A percentile compares a stretch with the other conserved stretches of the same genome.
Evolutionary conservation across 2,329 filamentous ascomycete genomes (phyloP).

Genomic region (Fusarium burgessii): DNA sequence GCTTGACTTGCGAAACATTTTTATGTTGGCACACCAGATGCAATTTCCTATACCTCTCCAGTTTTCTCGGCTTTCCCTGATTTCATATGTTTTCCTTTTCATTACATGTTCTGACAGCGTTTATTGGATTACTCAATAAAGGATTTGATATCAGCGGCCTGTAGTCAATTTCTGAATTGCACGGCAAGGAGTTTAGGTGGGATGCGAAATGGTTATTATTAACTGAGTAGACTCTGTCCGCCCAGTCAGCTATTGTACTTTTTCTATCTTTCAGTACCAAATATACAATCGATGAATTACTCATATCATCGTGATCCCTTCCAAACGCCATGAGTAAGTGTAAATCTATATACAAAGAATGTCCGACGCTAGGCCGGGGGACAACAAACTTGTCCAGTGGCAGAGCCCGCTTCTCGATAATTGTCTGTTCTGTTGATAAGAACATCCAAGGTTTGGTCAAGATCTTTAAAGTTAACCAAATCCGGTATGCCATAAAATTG

Average conservation of each 20-base stretch:
- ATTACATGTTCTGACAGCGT: conserved; percentile 3
- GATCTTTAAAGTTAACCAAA: background rate
- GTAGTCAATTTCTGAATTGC: conserved; percentile 22
- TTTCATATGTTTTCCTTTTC: conserved; percentile 16
- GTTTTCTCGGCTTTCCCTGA: background rate
- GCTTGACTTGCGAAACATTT: conserved; percentile 6
- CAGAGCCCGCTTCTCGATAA: background rate
- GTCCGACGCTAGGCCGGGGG: background rate
- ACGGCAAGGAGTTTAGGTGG: conserved; percentile 38
- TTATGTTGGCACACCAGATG: conserved; percentile 38
- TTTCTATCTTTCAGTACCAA: conserved; percentile 22
- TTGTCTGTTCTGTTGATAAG: background rate
- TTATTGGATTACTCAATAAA: conserved; percentile 13
- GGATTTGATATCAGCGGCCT: conserved; percentile 14
- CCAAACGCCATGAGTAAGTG: conserved; percentile 35
- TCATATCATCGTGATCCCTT: conserved; percentile 20
- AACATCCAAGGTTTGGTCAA: background rate
- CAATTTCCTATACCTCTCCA: conserved; percentile 23
- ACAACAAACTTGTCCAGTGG: background rate
- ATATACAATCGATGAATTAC: conserved; percentile 41
- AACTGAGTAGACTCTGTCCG: conserved; percentile 4
- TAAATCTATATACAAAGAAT: conserved; percentile 36
- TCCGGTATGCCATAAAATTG: background rate
- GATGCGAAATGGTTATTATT: conserved; percentile 39
- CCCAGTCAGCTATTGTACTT: conserved; percentile 16